A percentile compares a stretch with the other conserved stretches of the same genome.
Evolutionary conservation across 1,139 yeast genomes (phyloP).

Genomic region (Magnusiomyces tetraspermus): DNA sequence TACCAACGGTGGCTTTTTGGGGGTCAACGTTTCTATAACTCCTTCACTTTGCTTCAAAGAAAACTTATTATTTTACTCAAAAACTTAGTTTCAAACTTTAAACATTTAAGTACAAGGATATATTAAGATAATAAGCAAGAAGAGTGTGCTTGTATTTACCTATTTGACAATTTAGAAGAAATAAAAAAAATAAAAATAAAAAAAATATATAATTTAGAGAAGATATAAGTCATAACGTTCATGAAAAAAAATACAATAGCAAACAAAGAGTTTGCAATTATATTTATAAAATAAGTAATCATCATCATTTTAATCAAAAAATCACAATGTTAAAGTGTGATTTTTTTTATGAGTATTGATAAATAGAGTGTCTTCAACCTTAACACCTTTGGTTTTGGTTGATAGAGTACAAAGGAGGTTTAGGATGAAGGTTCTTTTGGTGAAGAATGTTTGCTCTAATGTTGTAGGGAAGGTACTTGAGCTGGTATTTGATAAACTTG

Average conservation of each 20-base stretch:
- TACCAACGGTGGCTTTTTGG: too few species aligned
- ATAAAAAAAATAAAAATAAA: not conserved
- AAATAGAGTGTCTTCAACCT: not conserved
- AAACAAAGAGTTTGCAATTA: not conserved
- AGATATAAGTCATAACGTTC: not conserved
- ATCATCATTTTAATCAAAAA: not conserved
- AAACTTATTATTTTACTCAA: too few species aligned
- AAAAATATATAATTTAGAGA: not conserved
- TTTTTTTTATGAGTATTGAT: too few species aligned
- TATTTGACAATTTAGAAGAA: not conserved
- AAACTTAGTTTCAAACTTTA: too few species aligned
- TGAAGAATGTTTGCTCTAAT: constrained; percentile 12
- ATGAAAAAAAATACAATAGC: not conserved
- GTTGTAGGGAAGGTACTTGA: constrained; percentile 28
- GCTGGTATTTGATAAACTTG: constrained; percentile 30
- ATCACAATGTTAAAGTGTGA: too few species aligned
- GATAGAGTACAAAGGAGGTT: constrained; percentile 12
- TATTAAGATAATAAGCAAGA: too few species aligned
- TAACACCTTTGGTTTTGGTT: constrained; percentile 17
- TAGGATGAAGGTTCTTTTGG: constrained; percentile 8
- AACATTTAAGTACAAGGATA: too few species aligned
- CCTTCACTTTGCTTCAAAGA: too few species aligned
- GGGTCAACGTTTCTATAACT: too few species aligned
- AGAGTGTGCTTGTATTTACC: not conserved
- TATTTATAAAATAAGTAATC: not conserved